These are phyloP conservation scores for Lipomyces orientalis DNA, from an alignment of 805 yeast species.

Conservation along the genomic window DNA sequence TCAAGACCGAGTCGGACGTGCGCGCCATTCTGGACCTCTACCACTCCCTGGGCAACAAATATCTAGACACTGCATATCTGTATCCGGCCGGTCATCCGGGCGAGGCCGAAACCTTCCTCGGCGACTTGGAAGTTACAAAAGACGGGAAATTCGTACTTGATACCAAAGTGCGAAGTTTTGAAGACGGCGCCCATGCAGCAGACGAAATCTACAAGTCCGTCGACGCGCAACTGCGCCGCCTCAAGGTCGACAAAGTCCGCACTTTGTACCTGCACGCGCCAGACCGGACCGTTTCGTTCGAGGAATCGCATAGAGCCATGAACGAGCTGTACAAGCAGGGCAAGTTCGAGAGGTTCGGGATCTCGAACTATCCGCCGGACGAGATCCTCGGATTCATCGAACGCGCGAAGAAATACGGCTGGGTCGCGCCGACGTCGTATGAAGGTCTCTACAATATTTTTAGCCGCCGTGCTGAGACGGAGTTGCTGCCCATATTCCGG, in stretches of 20 bases:
- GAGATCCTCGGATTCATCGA: constrained; percentile 36
- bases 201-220: constrained; percentile 17
- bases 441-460: constrained; percentile 43
- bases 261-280: constrained; percentile 36
- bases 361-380: constrained; percentile 39
- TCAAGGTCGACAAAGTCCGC: constrained; percentile 25
- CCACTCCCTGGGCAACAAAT: constrained; percentile 11
- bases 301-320: constrained; percentile 39
- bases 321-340: constrained; percentile 40
- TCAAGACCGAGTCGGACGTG: constrained; percentile 8
- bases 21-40: constrained; percentile 20
- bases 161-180: constrained; percentile 17
- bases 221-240: constrained; percentile 14
- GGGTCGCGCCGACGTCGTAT: constrained; percentile 37
- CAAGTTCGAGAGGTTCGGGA: constrained; percentile 40
- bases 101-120: constrained; percentile 26
- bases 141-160: constrained; percentile 17
- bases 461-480: constrained; percentile 38
- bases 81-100: constrained; percentile 28
- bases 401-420: constrained; percentile 20
- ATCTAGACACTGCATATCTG: constrained; percentile 26
- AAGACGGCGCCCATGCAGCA: constrained; percentile 21
- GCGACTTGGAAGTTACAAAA: constrained; percentile 15
- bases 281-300: constrained; percentile 39
- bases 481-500: constrained; percentile 39